Evolutionary conservation across 1,284 basidiomycete species (phyloP), one percentile per base, ranked within the genome.

Genomic region (Cryptococcus sp.): DNA sequence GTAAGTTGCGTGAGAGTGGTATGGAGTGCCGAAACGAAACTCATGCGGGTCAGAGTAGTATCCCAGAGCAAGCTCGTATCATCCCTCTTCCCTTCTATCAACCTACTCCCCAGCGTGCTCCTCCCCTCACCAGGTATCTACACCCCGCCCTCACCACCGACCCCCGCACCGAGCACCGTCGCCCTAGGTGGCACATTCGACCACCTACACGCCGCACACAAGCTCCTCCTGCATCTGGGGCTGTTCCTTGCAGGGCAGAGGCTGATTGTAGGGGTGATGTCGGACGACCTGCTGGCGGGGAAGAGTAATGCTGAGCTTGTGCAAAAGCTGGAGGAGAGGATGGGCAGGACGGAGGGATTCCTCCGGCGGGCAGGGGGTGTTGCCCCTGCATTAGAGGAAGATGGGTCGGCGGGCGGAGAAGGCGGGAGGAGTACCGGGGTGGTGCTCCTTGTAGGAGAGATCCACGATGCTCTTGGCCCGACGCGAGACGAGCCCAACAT

Each of bases 121-220:
- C 40, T 38, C 50, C 24, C n/a, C 23, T 11, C 28, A 16, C 37
- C 37, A 16, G 21, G 13, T n/a, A 3, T n/a, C 15, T 24, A 21
- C 12, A 51, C 20, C 45, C 33, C 48, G 24, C n/a, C 18, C 35
- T 4, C 50, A 51, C 13, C 50, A 49, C 45, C 20, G 12, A 16
- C n/a, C 3, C 46, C 38, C 21, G 62, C 58, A 16, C 68, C 64
- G 45, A 15, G 61, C 1, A 75, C 77, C 15, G 67, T 73, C 3
- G 80, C 80, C 69, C 63, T 87, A 9, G 87, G 87, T 24, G 87
- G 87, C 11, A 98, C 95, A 0, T 98, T 98, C 73, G 95, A 99
- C 76, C 96, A 98, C 72, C 83, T 99, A 16, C 95, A 99, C 73
- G 86, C 92, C 1, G 95, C 95, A 0, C 95, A 99, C 81, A 98